Evolutionary conservation across 345 rosid species (phyloP), one percentile per base, ranked within the genome.

Genomic region (Rhizophora apiculata): DNA sequence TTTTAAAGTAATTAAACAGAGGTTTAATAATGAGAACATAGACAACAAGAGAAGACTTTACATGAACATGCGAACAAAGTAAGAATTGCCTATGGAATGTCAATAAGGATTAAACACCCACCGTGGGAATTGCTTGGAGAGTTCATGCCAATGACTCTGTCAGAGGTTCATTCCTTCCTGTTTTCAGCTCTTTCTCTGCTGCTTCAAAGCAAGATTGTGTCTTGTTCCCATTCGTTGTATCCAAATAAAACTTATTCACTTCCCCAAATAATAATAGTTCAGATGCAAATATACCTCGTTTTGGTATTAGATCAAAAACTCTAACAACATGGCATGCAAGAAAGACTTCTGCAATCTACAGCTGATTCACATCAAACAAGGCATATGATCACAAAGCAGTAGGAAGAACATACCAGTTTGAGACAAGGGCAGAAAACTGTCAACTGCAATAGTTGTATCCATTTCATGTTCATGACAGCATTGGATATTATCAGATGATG

Each of bases 351-450:
- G 52, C 76, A 77, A n/a, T 72, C 80, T 16, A 77, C 76, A 5
- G 63, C 22, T 36, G 80, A 77, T 54, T 58, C 76, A 70, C 70
- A 59, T 8, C 3, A 67, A 73, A 60, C 55, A 59, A 8, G 76
- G 76, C 61, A 72, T 27, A 6, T 69, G 60, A 31, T 77, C 76
- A 68, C 80, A 77, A 13, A 77, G 76, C 76, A 72, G 67, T 11
- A 7, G 21, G 36, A 36, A 21, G 3, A 20, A 2, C 8, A 30
- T 0, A 37, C 8, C 36, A 31, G 11, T 61, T 29, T 24, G 43
- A 20, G 34, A 9, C 52, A 59, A 49, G 34, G 34, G 32, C 32
- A 31, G 16, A 43, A 24, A 37, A 60, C 19, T 21, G 49, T 21
- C 29, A 56, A 20, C 15, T 13, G 27, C 16, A 9, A 39, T n/a